Base-by-base conservation (phyloP, 1,139 yeast genomes). In the Candida sp. region DNA sequence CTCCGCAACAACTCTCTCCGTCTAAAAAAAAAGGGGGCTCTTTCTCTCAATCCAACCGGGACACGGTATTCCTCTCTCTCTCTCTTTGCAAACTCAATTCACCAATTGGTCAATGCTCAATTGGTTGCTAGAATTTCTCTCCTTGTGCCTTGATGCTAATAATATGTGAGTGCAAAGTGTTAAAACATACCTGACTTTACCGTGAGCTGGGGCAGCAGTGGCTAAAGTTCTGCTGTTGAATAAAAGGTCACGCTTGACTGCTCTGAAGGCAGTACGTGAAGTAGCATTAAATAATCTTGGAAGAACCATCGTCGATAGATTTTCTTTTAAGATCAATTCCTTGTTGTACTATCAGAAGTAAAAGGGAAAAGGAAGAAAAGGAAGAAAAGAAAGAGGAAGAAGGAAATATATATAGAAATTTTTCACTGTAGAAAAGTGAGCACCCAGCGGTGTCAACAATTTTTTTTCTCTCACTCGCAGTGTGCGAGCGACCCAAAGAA, bases 251-350 rank as follows among this genome's bases (percentile, higher is more conserved):
- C 92, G 90, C 84, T 86, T 88, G 69, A 94, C 96, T 69, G 94
- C 94, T 77, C 86, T 85, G 78, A 88, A 84, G 70, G 97, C 96
- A 75, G 89, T 83, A 81, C 93, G 92, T 69, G 96, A 85, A 70
- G 91, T 80, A 75, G 91, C 83, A 82, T 92, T 88, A 80, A 89
- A 86, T 80, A 91, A 86, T 86, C 96, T 91, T 78, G 97, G 94
- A 77, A 87, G 81, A 79, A 84, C 89, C 90, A 85, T 85, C 55
- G 60, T 54, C 25, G 30, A 42, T 23, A 42, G 47, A 47, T 39
- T 44, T 48, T 34, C 33, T 30, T 63, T 65, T 67, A 56, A 64
- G 59, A 54, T 57, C 52, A 50, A 53, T 53, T 56, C 53, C 57
- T 51, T 46, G 46, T 45, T 40, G 40, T 27, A 35, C 47, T 35